phyloP scores from a whole-genome alignment of 352 stramenopile genomes.

The Achlya hypogyna region DNA sequence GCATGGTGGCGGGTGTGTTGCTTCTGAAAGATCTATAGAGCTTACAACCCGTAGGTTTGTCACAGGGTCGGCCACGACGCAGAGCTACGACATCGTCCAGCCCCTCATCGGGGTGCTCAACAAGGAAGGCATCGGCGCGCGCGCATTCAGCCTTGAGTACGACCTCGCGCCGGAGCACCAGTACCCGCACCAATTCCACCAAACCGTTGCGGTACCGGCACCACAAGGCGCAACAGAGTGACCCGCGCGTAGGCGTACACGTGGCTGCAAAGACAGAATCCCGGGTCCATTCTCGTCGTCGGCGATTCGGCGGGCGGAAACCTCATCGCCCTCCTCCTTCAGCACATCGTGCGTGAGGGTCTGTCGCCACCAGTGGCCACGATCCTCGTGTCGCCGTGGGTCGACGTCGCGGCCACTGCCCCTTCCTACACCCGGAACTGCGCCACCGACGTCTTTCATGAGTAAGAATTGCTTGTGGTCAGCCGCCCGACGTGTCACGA shows the following conservation, averaged over 20 bases:
- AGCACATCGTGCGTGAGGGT: background rate
- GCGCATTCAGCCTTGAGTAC: constrained; percentile 15
- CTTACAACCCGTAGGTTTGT: too few species aligned
- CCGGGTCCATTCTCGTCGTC: background rate
- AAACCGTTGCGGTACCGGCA: constrained; percentile 8
- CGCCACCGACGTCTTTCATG: constrained; percentile 13
- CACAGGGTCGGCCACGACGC: background rate
- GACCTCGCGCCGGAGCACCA: constrained; percentile 1
- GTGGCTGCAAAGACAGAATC: background rate
- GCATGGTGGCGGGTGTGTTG: constrained; percentile 14
- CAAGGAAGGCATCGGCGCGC: background rate
- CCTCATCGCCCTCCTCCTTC: background rate
- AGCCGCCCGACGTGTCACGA: too few species aligned
- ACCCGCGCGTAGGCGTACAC: background rate
- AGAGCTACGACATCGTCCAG: background rate
- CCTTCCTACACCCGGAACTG: constrained; percentile 1
- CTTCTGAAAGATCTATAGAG: too few species aligned
- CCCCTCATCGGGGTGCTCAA: background rate
- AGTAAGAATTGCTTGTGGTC: too few species aligned
- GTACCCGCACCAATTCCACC: background rate
- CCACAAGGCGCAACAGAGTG: too few species aligned
- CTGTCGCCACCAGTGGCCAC: background rate
- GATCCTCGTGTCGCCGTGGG: constrained; percentile 12
- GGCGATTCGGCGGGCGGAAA: background rate
- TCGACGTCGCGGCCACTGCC: background rate